Percentiles rank a stretch among this genome's conserved stretches.
Evolutionary conservation across 371 early-diverging fungal genomes (phyloP).

Genomic region (Apophysomyces ossiformis): DNA sequence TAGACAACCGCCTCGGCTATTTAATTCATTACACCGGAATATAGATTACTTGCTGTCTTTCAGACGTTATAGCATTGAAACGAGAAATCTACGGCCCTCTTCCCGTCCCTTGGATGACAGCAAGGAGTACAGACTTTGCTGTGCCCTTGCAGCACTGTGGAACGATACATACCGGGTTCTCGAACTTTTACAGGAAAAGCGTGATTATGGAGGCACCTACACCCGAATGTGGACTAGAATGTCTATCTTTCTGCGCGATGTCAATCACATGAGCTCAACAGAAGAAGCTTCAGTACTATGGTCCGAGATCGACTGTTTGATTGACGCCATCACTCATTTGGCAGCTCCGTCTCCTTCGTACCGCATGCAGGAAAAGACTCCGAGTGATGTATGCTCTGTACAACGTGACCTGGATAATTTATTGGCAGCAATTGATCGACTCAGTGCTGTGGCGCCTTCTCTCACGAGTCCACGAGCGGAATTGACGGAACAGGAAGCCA

Average conservation of each 20-base stretch:
- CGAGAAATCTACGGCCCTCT: background rate
- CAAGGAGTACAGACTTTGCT: conserved; percentile 9
- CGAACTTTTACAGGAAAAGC: conserved; percentile 1
- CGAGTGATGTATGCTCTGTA: background rate
- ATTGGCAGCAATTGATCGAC: background rate
- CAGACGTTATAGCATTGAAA: background rate
- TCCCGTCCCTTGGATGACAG: background rate
- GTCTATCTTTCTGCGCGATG: background rate
- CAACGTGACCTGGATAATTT: background rate
- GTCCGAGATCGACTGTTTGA: conserved; percentile 2
- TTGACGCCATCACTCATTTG: background rate
- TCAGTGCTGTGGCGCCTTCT: background rate
- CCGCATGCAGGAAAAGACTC: background rate
- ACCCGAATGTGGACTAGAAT: background rate
- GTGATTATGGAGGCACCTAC: background rate
- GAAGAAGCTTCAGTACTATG: conserved; percentile 89
- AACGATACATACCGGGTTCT: conserved; percentile 4
- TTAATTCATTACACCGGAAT: background rate
- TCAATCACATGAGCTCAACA: background rate
- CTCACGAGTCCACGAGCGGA: background rate
- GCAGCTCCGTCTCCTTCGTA: conserved; percentile 2
- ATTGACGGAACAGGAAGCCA: background rate
- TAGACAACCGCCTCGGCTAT: background rate
- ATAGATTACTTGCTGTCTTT: background rate
- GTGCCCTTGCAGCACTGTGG: conserved; percentile 10